Conservation (phyloP, 2,329 filamentous ascomycete species). For the Dactylonectria estremocensis region DNA sequence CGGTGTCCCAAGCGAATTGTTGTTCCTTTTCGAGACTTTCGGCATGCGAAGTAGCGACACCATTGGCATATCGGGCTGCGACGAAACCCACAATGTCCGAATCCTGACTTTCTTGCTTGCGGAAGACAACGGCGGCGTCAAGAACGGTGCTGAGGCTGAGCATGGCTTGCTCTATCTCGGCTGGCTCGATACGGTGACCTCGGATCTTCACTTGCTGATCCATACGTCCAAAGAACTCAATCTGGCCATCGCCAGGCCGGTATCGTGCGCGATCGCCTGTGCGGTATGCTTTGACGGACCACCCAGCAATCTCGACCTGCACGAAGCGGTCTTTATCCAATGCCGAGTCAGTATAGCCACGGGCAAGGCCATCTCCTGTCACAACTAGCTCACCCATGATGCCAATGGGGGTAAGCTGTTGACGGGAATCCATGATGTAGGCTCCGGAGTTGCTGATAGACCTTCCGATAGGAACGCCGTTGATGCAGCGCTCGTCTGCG, state of each 20-base stretch:
- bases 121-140: not conserved
- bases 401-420: constrained; percentile 43
- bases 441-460: constrained; percentile 41
- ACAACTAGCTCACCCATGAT: constrained; percentile 49
- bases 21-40: no score
- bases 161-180: constrained; percentile 36
- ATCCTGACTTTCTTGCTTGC: no score
- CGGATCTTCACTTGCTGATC: constrained; percentile 43
- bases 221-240: constrained; percentile 38
- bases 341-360: not conserved
- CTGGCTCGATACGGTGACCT: constrained; percentile 42
- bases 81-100: no score
- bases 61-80: no score
- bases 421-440: constrained; percentile 44
- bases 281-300: constrained; percentile 23
- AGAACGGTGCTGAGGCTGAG: not conserved
- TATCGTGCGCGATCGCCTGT: constrained; percentile 37
- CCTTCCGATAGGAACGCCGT: constrained; percentile 40
- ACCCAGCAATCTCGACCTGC: not conserved
- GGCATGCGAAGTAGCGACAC: no score
- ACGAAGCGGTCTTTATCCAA: not conserved
- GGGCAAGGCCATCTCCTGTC: constrained; percentile 37
- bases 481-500: constrained; percentile 14
- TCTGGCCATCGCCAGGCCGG: constrained; percentile 26
- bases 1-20: no score